Percentiles rank a stretch among this genome's conserved stretches.
Evolutionary conservation across 2,329 filamentous ascomycete species (phyloP).

Genomic region (Fusarium nematophilum): DNA sequence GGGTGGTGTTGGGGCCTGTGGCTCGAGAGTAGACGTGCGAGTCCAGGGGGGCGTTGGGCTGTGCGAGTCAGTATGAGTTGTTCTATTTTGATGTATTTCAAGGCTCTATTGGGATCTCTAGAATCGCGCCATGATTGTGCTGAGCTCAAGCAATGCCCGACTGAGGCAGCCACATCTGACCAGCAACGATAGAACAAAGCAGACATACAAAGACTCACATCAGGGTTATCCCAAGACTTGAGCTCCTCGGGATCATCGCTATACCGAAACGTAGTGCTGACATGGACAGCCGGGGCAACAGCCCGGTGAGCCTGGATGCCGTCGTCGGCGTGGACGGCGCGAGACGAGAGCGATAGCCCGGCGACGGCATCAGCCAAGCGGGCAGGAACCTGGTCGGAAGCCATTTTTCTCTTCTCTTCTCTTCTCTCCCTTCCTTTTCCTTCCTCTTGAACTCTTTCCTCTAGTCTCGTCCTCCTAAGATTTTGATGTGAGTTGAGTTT

Average conservation of each 20-base stretch:
- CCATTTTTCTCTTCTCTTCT: constrained; percentile 22
- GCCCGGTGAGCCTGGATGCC: constrained; percentile 78
- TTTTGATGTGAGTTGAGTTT: constrained; percentile 7
- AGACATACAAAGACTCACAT: constrained; percentile 58
- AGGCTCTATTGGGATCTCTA: neutral
- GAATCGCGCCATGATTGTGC: neutral
- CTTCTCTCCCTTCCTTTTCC: neutral
- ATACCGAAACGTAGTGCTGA: constrained; percentile 93
- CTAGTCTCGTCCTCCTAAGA: neutral
- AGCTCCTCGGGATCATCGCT: constrained; percentile 75
- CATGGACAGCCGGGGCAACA: constrained; percentile 89
- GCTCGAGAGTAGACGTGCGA: constrained; percentile 87
- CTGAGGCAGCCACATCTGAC: neutral
- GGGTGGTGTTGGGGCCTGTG: constrained; percentile 81
- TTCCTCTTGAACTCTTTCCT: neutral
- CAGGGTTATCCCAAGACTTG: constrained; percentile 60
- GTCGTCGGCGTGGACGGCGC: constrained; percentile 86
- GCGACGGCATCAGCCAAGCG: constrained; percentile 25
- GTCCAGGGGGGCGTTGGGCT: constrained; percentile 65
- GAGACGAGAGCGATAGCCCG: constrained; percentile 68
- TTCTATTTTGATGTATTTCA: neutral
- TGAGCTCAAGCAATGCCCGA: neutral
- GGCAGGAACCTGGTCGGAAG: constrained; percentile 34
- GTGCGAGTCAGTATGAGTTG: constrained; percentile 21
- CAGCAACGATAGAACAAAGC: neutral